Evolutionary conservation across 371 early-diverging fungal genomes (phyloP), one percentile per base, ranked within the genome.

Genomic region (Actinomortierella ambigua): DNA sequence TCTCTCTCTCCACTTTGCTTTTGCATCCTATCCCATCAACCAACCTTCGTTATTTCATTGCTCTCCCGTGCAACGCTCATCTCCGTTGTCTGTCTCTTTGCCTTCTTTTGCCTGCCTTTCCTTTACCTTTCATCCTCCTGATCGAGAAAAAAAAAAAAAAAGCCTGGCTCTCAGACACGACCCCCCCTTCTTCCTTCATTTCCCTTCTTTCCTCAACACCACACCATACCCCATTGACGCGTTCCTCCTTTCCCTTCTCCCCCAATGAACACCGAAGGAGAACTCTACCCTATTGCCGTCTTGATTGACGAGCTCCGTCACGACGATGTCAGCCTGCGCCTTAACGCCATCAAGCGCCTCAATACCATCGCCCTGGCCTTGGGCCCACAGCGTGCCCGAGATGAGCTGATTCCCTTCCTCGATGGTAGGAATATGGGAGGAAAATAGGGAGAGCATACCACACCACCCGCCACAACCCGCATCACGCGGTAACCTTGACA

Each of bases 231-330:
- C 14, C 40, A 54, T 22, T 39, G 42, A 41, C 40, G 23, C 28
- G 24, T n/a, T 26, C 29, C 23, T 9, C 15, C 18, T 51, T 18
- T 51, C 51, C 29, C 13, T 22, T 23, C 26, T 49, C 3, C 41
- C 23, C 42, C 47, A 50, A 73, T 73, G 73, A 73, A 77, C 54
- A 76, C 59, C 17, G 78, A 80, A 58, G 70, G 73, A 34, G 68
- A 68, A 46, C 76, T 81, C 20, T 93, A 90, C 75, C 93, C 95
- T 44, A 92, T 97, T 54, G 96, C 95, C 52, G 86, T 93, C 49
- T 79, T 96, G 60, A 91, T 97, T 77, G 99, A 98, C 83, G 98
- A 98, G 80, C 87, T 98, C 57, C 97, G 97, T 82, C 96, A 96
- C 81, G 99, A 98, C 76, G 98, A 96, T 80, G 89, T 95, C 42